Evolutionary conservation across 495 filamentous ascomycete species (phyloP), one percentile per base, ranked within the genome.

Genomic region (Annulohypoxylon bovei): DNA sequence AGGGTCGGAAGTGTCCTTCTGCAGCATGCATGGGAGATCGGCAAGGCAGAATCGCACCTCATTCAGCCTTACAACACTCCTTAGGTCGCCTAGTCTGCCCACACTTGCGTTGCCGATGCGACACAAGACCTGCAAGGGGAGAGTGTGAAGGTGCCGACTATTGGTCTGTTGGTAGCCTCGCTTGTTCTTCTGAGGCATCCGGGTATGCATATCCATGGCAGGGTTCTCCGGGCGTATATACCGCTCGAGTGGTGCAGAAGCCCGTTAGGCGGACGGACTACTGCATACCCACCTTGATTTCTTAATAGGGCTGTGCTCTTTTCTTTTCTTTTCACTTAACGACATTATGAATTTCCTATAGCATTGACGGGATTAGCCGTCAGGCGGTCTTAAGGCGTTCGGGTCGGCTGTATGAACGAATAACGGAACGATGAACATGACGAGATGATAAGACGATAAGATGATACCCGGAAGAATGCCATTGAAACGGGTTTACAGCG

Each of bases 331-430:
- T 40, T 66, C n/a, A 40, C 14, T 30, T 64, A 23, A 64, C 23
- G 62, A 66, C 14, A 20, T 62, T 9, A 66, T 44, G 62, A 59
- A 1, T 47, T 60, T 46, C 23, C 27, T 8, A 27, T 44, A 27
- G 18, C 59, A 62, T 57, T 28, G 33, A 32, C 20, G 23, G 22
- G 6, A 35, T 25, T 6, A 37, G n/a, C 28, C n/a, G 18, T 2
- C 28, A 46, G 27, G 35, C 18, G 25, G 28, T 40, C 22, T 42
- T 18, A 6, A 47, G 27, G 46, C 22, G 33, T 56, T 56, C 39
- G 32, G 32, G 16, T 33, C 30, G 40, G 52, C 27, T 42, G 44
- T 60, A 72, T 69, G 69, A 75, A 61, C 65, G 62, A 68, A 74
- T 65, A 68, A 62, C 25, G 6, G 18, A 39, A 69, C 40, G 40